phyloP scores from a whole-genome alignment of 805 yeast genomes.

The Gaillardinia entomophila region DNA sequence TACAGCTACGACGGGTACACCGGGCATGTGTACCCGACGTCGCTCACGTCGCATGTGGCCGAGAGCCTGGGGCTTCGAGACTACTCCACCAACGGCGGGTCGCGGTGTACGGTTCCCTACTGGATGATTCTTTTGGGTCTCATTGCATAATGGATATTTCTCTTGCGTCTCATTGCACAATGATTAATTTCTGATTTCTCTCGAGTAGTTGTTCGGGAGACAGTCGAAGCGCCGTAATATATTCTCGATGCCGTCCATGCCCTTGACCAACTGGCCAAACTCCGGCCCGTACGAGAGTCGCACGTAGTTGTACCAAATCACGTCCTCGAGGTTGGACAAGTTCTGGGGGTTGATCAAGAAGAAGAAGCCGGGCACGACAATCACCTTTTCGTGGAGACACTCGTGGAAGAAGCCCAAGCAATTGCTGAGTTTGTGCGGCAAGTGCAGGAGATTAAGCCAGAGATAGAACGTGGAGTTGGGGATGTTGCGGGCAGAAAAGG shows the following conservation, averaged over 20 bases:
- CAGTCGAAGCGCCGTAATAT: conserved; percentile 40
- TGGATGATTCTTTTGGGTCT: too few species aligned
- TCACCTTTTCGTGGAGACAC: conserved; percentile 53
- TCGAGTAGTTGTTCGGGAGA: conserved; percentile 26
- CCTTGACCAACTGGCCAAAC: conserved; percentile 40
- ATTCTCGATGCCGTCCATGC: conserved; percentile 57
- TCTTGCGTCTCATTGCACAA: too few species aligned
- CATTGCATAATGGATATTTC: too few species aligned
- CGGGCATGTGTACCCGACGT: neutral
- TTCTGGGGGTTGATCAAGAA: conserved; percentile 54
- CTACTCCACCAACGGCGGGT: too few species aligned
- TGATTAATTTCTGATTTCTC: too few species aligned
- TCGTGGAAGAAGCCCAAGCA: conserved; percentile 62
- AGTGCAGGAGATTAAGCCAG: conserved; percentile 51
- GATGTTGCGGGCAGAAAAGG: conserved; percentile 33
- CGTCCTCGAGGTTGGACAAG: conserved; percentile 43
- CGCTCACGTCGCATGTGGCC: neutral
- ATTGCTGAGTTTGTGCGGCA: conserved; percentile 51
- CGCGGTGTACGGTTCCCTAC: too few species aligned
- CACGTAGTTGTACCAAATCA: conserved; percentile 54
- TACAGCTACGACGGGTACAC: neutral
- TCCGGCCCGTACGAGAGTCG: conserved; percentile 60
- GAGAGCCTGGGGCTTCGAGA: neutral
- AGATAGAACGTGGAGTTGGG: conserved; percentile 58
- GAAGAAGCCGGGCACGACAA: conserved; percentile 59